Evolutionary conservation across 225 moss, liverwort and hornwort species (phyloP), one percentile per base, ranked within the genome.

Genomic region (Asterella californica): DNA sequence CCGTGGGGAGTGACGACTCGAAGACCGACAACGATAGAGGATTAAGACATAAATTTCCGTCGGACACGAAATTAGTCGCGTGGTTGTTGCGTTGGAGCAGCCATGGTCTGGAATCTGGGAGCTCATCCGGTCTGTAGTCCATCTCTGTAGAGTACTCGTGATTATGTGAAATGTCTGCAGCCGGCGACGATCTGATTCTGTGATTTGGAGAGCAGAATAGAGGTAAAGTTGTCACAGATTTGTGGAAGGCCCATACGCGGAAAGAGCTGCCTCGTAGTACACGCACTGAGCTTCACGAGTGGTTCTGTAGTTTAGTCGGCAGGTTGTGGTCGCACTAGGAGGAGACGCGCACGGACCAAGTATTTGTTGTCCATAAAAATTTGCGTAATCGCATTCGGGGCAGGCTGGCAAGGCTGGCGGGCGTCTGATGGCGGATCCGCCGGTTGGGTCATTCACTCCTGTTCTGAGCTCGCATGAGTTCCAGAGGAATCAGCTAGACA

Each of bases 361-460:
- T 27, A 47, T 15, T 21, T 30, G 27, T 15, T 30, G 49, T 65
- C 47, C 46, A n/a, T 75, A 37, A n/a, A 80, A 80, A 2, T 33
- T 45, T 60, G 75, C 76, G 63, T 24, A 67, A 62, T 79, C 61
- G 37, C 52, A 78, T 83, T 55, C 64, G 64, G 70, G 69, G 49
- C 81, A 89, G 81, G 83, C 83, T 89, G 82, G 84, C 86, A 57
- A 76, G 86, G 86, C 89, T 84, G 84, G 86, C 86, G 86, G 79
- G 86, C 86, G 84, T 86, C 89, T 89, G 89, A 89, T 89, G 89
- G 89, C 89, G 86, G 86, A 86, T 89, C 89, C 89, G 89, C 86
- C 84, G 84, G 78, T 86, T 67, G 80, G 89, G 48, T 78, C 83
- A 85, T 83, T 83, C 66, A 74, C 82, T 83, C 73, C 46, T 83